Conservation (phyloP, 805 yeast genomes). For the Wickerhamomyces canadensis region DNA sequence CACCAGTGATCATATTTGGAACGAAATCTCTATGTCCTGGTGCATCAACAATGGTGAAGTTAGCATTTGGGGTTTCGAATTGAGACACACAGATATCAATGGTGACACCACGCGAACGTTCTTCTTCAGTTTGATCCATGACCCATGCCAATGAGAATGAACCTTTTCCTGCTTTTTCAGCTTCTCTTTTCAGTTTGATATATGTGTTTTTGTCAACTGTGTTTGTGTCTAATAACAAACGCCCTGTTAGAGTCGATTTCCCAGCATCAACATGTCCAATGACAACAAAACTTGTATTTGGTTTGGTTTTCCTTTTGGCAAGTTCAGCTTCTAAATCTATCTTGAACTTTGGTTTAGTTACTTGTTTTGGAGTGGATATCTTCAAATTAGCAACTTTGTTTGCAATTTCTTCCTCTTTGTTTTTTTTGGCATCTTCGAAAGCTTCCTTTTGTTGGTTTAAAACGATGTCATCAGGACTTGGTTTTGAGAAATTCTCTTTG, state of each 20-base stretch:
- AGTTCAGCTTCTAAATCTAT: slow-evolving; percentile 22
- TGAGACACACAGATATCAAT: slow-evolving; percentile 90
- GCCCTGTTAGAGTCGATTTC: slow-evolving; percentile 97
- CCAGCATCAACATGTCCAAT: slow-evolving; percentile 99
- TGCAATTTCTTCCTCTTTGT: slow-evolving; percentile 18
- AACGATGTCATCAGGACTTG: slow-evolving; percentile 81
- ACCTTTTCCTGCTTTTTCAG: slow-evolving; percentile 95
- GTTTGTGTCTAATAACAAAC: slow-evolving; percentile 95
- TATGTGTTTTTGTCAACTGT: slow-evolving; percentile 95
- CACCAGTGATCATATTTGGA: slow-evolving; percentile 95
- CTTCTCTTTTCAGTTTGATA: slow-evolving; percentile 96
- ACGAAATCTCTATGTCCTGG: slow-evolving; percentile 97
- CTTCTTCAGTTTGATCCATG: slow-evolving; percentile 91
- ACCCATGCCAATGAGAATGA: slow-evolving; percentile 98
- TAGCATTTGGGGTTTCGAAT: slow-evolving; percentile 87
- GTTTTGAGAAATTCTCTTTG: slow-evolving; percentile 50
- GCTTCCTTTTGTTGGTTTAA: slow-evolving; percentile 51
- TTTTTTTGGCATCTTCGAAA: slow-evolving; percentile 30
- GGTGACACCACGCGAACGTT: slow-evolving; percentile 96
- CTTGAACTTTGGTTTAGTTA: slow-evolving; percentile 19
- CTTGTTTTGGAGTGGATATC: slow-evolving; percentile 16
- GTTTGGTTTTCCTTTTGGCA: slow-evolving; percentile 76
- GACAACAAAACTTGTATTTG: slow-evolving; percentile 97
- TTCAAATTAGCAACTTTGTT: slow-evolving; percentile 14
- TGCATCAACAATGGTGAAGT: slow-evolving; percentile 89